Base-by-base conservation (phyloP, 2,329 filamentous ascomycete species). In the Gaeumannomyces tritici region DNA sequence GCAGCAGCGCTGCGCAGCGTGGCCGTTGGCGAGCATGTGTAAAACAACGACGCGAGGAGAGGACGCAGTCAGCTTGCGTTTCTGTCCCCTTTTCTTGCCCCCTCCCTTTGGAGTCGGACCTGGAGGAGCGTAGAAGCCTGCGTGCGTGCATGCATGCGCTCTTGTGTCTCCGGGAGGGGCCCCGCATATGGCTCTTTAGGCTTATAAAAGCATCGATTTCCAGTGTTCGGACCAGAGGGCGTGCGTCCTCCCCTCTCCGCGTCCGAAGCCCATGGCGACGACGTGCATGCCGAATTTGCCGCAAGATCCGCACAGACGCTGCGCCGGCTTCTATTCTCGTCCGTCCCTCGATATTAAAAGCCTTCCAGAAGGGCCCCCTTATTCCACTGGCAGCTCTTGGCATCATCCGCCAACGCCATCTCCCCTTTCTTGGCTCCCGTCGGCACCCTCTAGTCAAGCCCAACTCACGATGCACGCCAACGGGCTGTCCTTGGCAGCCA, bases 351-450 rank as follows among this genome's bases (percentile, higher is more conserved):
- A 51, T 51, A 51, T 51, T n/a, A 51, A 51, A n/a, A 51, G 8
- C 18, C 42, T 51, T 51, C 18, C 9, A 21, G 42, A 51, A 51
- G 42, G 31, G n/a, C 12, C 7, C 42, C 21, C 42, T 15, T 51
- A 21, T n/a, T n/a, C 42, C 42, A 51, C 8, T 51, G 42, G 42
- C 21, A n/a, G 18, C 12, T 51, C 42, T 51, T 51, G 42, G n/a
- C 51, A 42, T 67, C 61, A 71, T 68, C 60, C 64, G 70, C 76
- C 70, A 77, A 71, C 15, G 35, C 62, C 65, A 57, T 56, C 33
- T 35, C n/a, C 42, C 42, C 18, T n/a, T 7, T 51, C 42, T 47
- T 51, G 42, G 42, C 42, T n/a, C 18, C 42, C 18, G 42, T 4
- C 6, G 21, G 9, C 42, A 51, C n/a, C 42, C 42, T 51, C 18